Conservation (phyloP, 2,329 filamentous ascomycete genomes). For the Penicillium carneum region DNA sequence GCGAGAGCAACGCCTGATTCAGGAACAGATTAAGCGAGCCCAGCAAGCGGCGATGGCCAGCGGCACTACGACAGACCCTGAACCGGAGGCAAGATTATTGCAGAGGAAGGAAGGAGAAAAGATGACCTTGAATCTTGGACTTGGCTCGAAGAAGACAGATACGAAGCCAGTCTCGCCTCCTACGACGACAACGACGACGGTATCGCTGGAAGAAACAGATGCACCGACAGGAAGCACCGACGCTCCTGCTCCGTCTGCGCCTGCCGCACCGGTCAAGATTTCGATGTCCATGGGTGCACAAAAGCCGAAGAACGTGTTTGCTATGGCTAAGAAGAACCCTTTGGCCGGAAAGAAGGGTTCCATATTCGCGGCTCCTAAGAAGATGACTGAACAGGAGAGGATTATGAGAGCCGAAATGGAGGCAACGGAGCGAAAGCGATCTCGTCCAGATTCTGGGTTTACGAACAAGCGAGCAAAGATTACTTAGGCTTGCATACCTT, state of each 20-base stretch:
- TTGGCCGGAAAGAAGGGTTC: conserved; percentile 71
- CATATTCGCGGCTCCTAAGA: conserved; percentile 69
- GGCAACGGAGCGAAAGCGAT: conserved; percentile 70
- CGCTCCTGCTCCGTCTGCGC: conserved; percentile 28
- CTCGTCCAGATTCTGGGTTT: conserved; percentile 43
- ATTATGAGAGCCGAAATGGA: conserved; percentile 82
- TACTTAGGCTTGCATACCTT: conserved; percentile 25
- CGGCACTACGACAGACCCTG: conserved; percentile 50
- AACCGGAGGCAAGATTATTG: conserved; percentile 51
- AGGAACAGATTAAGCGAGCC: conserved; percentile 82
- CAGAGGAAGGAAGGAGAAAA: conserved; percentile 75
- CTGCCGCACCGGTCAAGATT: conserved; percentile 50
- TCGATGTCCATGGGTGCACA: conserved; percentile 69
- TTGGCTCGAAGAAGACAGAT: conserved; percentile 38
- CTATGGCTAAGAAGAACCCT: conserved; percentile 72
- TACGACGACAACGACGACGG: not conserved
- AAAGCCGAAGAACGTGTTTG: conserved; percentile 72
- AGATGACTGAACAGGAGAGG: conserved; percentile 84
- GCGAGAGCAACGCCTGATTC: conserved; percentile 80
- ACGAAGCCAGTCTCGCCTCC: conserved; percentile 35
- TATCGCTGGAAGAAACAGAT: conserved; percentile 30
- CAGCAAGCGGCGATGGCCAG: conserved; percentile 63
- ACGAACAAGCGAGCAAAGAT: conserved; percentile 48
- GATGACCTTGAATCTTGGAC: conserved; percentile 73
- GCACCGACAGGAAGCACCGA: conserved; percentile 24